Evolutionary conservation across 495 filamentous ascomycete genomes (phyloP).

Genomic region (Melanomma pulvis-pyrius): DNA sequence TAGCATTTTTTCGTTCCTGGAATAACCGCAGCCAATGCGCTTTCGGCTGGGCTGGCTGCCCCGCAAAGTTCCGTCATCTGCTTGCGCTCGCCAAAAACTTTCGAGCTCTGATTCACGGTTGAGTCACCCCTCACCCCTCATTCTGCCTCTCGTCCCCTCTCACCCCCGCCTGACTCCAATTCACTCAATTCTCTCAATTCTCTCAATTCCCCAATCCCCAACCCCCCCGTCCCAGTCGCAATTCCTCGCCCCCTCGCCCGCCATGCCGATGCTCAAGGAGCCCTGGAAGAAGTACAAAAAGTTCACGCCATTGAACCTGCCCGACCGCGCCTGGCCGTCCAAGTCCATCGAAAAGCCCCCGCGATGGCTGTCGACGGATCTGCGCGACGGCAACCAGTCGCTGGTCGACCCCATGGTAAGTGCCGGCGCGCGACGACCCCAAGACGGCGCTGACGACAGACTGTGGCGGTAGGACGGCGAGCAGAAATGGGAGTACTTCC

Average conservation of each 20-base stretch:
- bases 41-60: background rate
- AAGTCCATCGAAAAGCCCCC: conserved; percentile 53
- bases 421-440: background rate
- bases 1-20: conserved; percentile 5
- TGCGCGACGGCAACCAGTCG: conserved; percentile 50
- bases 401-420: conserved; percentile 58
- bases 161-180: too few species aligned
- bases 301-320: conserved; percentile 75
- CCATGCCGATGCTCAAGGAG: conserved; percentile 78
- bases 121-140: background rate
- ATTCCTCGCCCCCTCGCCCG: conserved; percentile 1
- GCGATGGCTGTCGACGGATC: conserved; percentile 50
- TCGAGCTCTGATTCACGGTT: background rate
- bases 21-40: conserved; percentile 1
- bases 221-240: background rate
- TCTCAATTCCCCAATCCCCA: background rate
- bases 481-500: conserved; percentile 93
- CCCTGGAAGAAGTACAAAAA: conserved; percentile 89
- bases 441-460: background rate
- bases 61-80: background rate
- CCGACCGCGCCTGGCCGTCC: conserved; percentile 89
- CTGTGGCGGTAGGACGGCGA: conserved; percentile 75
- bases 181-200: too few species aligned
- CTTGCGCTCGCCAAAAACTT: background rate
- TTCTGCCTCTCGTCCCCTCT: too few species aligned